phyloP scores from a whole-genome alignment of 2,329 filamentous ascomycete genomes.

The Hypoxylon sp. region DNA sequence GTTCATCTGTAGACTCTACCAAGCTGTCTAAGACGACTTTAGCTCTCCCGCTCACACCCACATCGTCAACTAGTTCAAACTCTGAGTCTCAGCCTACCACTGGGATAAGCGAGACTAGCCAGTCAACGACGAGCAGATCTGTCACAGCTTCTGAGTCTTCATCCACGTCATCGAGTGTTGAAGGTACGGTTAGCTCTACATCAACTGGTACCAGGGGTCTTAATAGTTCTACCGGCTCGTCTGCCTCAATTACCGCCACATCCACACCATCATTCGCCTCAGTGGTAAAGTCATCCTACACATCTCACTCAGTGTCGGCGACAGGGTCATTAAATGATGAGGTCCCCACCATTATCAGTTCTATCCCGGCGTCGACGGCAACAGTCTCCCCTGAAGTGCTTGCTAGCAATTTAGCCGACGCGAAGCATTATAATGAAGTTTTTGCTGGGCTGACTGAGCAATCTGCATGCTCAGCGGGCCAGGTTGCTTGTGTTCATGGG shows the following conservation, averaged over 20 bases:
- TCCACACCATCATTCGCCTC: conserved; percentile 35
- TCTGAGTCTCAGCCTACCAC: conserved; percentile 8
- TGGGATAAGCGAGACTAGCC: conserved; percentile 6
- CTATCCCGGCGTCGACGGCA: conserved; percentile 56
- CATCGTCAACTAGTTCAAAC: conserved; percentile 17
- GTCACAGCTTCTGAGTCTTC: background rate
- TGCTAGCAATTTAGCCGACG: conserved; percentile 62
- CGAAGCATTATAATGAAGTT: conserved; percentile 63
- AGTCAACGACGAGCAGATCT: conserved; percentile 15
- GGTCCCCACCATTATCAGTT: conserved; percentile 61
- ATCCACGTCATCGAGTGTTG: conserved; percentile 10
- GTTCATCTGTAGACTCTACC: conserved; percentile 8
- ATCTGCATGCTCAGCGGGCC: conserved; percentile 63
- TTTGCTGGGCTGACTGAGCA: conserved; percentile 62
- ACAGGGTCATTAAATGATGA: conserved; percentile 58
- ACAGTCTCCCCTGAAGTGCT: conserved; percentile 61
- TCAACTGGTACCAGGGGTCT: background rate
- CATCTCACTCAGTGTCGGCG: conserved; percentile 49
- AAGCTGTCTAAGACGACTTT: conserved; percentile 20
- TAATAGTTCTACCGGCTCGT: conserved; percentile 15
- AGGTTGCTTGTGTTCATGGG: conserved; percentile 69
- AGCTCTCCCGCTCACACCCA: conserved; percentile 21
- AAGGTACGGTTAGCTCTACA: conserved; percentile 7
- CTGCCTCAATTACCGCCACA: conserved; percentile 13
- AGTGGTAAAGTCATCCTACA: conserved; percentile 42